Conservation (phyloP, 306 rosid species). For the Acacia confusa region DNA sequence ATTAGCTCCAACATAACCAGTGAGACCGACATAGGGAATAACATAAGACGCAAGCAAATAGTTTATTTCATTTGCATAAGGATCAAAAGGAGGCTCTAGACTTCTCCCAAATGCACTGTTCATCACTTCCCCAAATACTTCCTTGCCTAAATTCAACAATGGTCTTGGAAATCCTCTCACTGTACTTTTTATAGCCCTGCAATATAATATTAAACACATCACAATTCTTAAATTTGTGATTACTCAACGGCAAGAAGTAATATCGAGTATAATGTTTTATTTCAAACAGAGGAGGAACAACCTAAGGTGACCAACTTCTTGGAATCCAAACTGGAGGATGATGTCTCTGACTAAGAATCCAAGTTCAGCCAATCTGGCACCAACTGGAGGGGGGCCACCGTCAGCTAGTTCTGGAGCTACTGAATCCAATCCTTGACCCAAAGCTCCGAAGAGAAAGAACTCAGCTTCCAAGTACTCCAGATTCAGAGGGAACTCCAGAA, state of each 20-base stretch:
- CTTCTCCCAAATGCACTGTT: conserved; percentile 46
- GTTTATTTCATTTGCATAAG: conserved; percentile 58
- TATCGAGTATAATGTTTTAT: neutral
- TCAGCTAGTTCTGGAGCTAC: conserved; percentile 50
- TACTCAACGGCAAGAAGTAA: too few relatives aligned
- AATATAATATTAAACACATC: neutral
- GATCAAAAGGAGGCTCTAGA: conserved; percentile 66
- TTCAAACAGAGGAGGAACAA: neutral
- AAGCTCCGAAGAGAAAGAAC: conserved; percentile 60
- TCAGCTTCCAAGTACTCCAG: conserved; percentile 75
- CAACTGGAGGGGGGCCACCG: conserved; percentile 72
- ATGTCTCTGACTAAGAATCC: conserved; percentile 36
- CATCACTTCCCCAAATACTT: conserved; percentile 47
- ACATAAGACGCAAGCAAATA: conserved; percentile 74
- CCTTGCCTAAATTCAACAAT: conserved; percentile 46
- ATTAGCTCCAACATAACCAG: conserved; percentile 76
- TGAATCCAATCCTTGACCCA: conserved; percentile 61
- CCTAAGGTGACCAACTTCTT: conserved; percentile 86
- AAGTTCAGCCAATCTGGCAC: conserved; percentile 54
- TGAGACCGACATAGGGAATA: conserved; percentile 84
- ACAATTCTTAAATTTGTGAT: neutral
- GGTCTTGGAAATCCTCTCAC: conserved; percentile 73
- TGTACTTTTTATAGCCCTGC: conserved; percentile 51
- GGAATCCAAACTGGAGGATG: conserved; percentile 57
- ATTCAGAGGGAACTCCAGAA: conserved; percentile 59